A percentile compares a stretch with the other conserved stretches of the same genome.
phyloP scores from a whole-genome alignment of 176 grass and related monocot species.

The Carex cristatella region DNA sequence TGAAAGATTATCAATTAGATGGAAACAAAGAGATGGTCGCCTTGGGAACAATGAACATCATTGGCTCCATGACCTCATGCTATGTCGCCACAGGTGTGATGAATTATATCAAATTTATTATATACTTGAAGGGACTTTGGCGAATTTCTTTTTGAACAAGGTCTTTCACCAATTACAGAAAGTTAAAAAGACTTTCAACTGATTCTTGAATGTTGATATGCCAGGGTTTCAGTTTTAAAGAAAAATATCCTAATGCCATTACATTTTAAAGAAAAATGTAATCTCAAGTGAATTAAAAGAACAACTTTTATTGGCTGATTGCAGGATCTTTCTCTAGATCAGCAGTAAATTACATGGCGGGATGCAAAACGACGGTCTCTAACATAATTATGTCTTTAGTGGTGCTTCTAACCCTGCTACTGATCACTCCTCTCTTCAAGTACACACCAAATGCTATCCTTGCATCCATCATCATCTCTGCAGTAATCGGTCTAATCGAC shows the following conservation, averaged over 20 bases:
- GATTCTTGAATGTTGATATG: neutral
- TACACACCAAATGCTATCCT: conserved; percentile 92
- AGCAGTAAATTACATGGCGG: conserved; percentile 95
- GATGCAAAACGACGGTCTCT: conserved; percentile 67
- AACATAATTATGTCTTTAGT: conserved; percentile 86
- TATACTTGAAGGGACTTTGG: neutral
- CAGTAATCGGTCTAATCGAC: conserved; percentile 68
- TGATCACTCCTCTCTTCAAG: conserved; percentile 93
- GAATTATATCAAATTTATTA: neutral
- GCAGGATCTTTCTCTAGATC: conserved; percentile 97
- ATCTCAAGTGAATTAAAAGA: neutral
- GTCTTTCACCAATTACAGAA: neutral
- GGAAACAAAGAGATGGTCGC: conserved; percentile 99
- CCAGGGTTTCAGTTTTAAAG: neutral
- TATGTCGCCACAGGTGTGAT: conserved; percentile 71
- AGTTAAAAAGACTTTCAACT: neutral
- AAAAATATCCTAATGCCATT: neutral
- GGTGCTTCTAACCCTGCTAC: conserved; percentile 74
- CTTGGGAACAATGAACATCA: conserved; percentile 85
- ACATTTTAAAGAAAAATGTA: neutral
- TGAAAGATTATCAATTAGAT: conserved; percentile 88
- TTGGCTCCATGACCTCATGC: conserved; percentile 93
- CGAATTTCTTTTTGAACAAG: neutral
- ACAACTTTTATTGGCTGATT: conserved; percentile 14
- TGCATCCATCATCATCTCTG: conserved; percentile 78